phyloP scores from a whole-genome alignment of 2,329 filamentous ascomycete species.

The Claviceps lovelessii region DNA sequence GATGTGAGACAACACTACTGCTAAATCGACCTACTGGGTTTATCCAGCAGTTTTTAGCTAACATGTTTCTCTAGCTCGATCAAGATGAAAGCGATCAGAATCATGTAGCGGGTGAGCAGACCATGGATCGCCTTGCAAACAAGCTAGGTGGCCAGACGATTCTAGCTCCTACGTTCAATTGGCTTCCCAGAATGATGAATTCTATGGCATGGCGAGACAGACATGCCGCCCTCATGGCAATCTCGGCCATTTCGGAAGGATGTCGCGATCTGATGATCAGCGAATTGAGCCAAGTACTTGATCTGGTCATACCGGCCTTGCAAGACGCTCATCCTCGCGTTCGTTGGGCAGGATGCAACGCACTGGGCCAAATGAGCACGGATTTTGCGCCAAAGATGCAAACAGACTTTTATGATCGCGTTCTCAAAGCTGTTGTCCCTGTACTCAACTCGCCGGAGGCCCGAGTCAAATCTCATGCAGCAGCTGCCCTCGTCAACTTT shows the following conservation, averaged over 20 bases:
- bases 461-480: slow-evolving; percentile 90
- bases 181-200: slow-evolving; percentile 95
- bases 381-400: slow-evolving; percentile 98
- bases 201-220: slow-evolving; percentile 89
- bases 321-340: slow-evolving; percentile 86
- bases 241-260: slow-evolving; percentile 94
- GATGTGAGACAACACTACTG: slow-evolving; percentile 45
- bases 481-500: slow-evolving; percentile 96
- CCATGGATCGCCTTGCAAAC: slow-evolving; percentile 94
- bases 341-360: slow-evolving; percentile 94
- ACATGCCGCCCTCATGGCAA: slow-evolving; percentile 95
- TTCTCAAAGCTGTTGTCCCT: slow-evolving; percentile 82
- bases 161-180: slow-evolving; percentile 83
- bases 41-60: slow-evolving; percentile 7
- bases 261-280: slow-evolving; percentile 92
- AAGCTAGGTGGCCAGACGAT: slow-evolving; percentile 93
- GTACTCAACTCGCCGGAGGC: slow-evolving; percentile 82
- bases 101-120: slow-evolving; percentile 94
- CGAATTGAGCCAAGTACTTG: slow-evolving; percentile 84
- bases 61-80: slow-evolving; percentile 49
- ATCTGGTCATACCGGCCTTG: slow-evolving; percentile 84
- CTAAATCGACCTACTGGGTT: not conserved
- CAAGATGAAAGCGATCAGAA: slow-evolving; percentile 93
- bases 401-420: slow-evolving; percentile 76
- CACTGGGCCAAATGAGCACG: slow-evolving; percentile 98